These are phyloP conservation scores for Lagenidium sp. DNA, from an alignment of 352 stramenopile species.

Conservation along the genomic window DNA sequence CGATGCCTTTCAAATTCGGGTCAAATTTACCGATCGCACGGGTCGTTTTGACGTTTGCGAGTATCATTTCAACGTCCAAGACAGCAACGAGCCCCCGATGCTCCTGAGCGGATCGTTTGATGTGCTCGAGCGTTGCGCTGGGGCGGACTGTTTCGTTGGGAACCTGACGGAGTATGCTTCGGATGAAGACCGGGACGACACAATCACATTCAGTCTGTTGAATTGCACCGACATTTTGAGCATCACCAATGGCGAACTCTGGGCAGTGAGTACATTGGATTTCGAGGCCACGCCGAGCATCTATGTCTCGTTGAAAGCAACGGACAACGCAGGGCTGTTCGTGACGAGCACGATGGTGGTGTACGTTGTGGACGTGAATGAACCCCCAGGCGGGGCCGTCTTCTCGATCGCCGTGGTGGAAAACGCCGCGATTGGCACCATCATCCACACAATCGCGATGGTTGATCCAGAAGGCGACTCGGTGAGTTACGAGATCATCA, in stretches of 20 bases:
- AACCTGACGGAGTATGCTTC: conserved; percentile 23
- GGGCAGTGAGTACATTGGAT: conserved; percentile 13
- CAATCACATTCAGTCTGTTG: conserved; percentile 22
- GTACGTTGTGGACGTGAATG: conserved; percentile 38
- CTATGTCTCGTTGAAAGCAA: conserved; percentile 11
- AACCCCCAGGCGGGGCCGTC: conserved; percentile 14
- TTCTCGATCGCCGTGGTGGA: conserved; percentile 24
- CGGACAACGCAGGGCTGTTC: conserved; percentile 14
- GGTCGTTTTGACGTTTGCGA: conserved; percentile 26
- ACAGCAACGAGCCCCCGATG: conserved; percentile 36
- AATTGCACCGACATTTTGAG: conserved; percentile 10
- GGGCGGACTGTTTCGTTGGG: conserved; percentile 30
- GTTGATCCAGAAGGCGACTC: conserved; percentile 32
- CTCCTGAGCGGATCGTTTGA: conserved; percentile 29
- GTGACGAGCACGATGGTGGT: conserved; percentile 19
- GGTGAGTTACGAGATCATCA: conserved; percentile 10
- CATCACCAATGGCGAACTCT: conserved; percentile 5
- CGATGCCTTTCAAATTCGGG: conserved; percentile 22
- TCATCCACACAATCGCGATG: conserved; percentile 13
- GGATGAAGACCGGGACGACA: conserved; percentile 32
- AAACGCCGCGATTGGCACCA: conserved; percentile 21
- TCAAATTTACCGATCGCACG: conserved; percentile 33
- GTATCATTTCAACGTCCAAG: conserved; percentile 26
- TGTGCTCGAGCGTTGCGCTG: conserved; percentile 34
- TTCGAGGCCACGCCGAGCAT: conserved; percentile 11